Evolutionary conservation across 192 early-diverging fungal species (phyloP).

Genomic region (Entophlyctis helioformis): DNA sequence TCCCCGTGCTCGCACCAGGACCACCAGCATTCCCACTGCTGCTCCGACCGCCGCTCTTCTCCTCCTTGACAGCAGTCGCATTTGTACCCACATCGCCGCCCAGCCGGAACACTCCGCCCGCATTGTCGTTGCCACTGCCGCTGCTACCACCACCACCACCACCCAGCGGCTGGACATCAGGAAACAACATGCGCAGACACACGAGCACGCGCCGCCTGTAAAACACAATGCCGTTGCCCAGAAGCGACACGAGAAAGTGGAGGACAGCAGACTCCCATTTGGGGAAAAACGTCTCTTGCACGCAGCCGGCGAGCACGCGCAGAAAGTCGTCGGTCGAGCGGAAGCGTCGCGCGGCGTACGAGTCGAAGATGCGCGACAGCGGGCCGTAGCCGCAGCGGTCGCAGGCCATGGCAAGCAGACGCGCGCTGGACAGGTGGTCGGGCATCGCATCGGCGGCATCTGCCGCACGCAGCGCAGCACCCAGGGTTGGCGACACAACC

Average conservation of each 20-base stretch:
- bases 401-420: too few relatives aligned
- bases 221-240: slow-evolving; percentile 44
- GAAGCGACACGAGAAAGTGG: slow-evolving; percentile 46
- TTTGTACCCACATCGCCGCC: too few relatives aligned
- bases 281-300: slow-evolving; percentile 57
- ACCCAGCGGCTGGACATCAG: too few relatives aligned
- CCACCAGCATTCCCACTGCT: too few relatives aligned
- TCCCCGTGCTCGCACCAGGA: too few relatives aligned
- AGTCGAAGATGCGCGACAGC: slow-evolving; percentile 38
- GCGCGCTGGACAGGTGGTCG: slow-evolving; percentile 32
- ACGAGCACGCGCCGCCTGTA: slow-evolving; percentile 51
- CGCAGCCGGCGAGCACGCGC: slow-evolving; percentile 37
- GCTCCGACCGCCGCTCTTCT: too few relatives aligned
- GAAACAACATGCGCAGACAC: slow-evolving; percentile 56
- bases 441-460: slow-evolving; percentile 30
- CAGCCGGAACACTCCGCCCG: not conserved
- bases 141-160: too few relatives aligned
- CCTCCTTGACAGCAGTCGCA: too few relatives aligned
- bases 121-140: not conserved
- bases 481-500: slow-evolving; percentile 20
- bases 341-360: slow-evolving; percentile 53
- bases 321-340: slow-evolving; percentile 61
- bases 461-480: slow-evolving; percentile 38
- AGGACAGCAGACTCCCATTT: slow-evolving; percentile 42
- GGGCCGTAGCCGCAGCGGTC: slow-evolving; percentile 26